phyloP scores from a whole-genome alignment of 306 rosid species.

The Fragaria ananassa region DNA sequence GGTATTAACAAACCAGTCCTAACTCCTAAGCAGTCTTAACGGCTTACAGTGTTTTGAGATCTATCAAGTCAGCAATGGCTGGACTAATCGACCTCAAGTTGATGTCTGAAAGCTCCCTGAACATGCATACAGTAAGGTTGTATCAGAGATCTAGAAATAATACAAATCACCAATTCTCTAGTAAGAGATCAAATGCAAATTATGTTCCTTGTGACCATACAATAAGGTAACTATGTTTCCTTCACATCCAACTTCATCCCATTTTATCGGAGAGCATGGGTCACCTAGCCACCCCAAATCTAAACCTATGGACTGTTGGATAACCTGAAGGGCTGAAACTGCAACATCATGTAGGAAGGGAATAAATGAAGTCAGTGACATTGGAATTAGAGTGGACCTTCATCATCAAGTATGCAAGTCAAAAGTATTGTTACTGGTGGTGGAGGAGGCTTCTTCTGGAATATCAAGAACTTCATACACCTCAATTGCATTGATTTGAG shows the following conservation, averaged over 20 bases:
- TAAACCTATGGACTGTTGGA: constrained; percentile 74
- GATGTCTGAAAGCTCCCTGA: constrained; percentile 70
- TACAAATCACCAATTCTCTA: background rate
- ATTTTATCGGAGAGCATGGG: constrained; percentile 79
- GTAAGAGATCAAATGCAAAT: background rate
- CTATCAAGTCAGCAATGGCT: constrained; percentile 80
- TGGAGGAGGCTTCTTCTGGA: constrained; percentile 79
- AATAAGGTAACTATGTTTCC: constrained; percentile 71
- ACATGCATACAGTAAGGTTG: background rate
- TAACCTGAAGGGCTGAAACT: constrained; percentile 87
- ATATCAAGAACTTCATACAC: constrained; percentile 68
- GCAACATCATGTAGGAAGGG: constrained; percentile 31
- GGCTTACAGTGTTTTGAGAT: constrained; percentile 78
- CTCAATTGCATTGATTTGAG: constrained; percentile 90
- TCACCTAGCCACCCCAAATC: constrained; percentile 94
- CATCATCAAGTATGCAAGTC: background rate
- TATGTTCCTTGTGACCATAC: constrained; percentile 34
- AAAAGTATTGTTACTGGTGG: constrained; percentile 55
- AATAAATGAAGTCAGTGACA: constrained; percentile 18
- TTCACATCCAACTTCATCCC: constrained; percentile 78
- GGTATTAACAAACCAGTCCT: background rate
- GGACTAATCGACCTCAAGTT: constrained; percentile 80
- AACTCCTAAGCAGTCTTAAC: constrained; percentile 8
- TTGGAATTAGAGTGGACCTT: background rate
- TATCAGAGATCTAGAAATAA: background rate